These are phyloP conservation scores for Maudiozyma saulgeensis DNA, from an alignment of 805 yeast species.

Conservation along the genomic window DNA sequence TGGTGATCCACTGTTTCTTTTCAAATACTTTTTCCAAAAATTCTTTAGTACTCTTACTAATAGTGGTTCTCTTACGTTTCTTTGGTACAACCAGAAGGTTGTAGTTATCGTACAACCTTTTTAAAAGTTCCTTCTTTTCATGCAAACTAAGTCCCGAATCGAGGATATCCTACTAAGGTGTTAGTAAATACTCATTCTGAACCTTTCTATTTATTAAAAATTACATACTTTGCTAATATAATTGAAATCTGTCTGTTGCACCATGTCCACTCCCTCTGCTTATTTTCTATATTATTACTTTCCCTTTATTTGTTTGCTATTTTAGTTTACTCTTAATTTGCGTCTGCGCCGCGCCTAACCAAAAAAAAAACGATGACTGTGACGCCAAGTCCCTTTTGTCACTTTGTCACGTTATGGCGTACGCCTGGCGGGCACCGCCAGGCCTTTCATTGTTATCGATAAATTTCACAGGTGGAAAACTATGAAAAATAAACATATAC, in stretches of 20 bases:
- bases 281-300: neutral
- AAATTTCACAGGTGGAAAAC: neutral
- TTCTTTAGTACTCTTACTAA: too few relatives aligned
- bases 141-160: neutral
- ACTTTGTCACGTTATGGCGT: too few relatives aligned
- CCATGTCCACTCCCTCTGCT: neutral
- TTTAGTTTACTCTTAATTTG: neutral
- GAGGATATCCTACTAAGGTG: neutral
- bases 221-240: neutral
- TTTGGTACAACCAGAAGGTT: too few relatives aligned
- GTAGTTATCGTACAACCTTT: too few relatives aligned
- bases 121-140: slow-evolving; percentile 1
- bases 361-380: neutral
- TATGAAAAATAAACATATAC: too few relatives aligned
- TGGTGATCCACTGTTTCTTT: slow-evolving; percentile 1
- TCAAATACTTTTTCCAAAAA: too few relatives aligned
- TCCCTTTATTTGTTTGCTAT: neutral
- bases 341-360: neutral
- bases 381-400: too few relatives aligned
- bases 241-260: neutral
- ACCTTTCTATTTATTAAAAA: neutral
- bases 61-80: too few relatives aligned
- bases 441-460: too few relatives aligned
- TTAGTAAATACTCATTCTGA: neutral
- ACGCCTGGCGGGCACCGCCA: too few relatives aligned